A percentile compares a stretch with the other conserved stretches of the same genome.
These are phyloP conservation scores for Alopecurus myosuroides DNA, from an alignment of 176 grass and related monocot species.

Conservation along the genomic window DNA sequence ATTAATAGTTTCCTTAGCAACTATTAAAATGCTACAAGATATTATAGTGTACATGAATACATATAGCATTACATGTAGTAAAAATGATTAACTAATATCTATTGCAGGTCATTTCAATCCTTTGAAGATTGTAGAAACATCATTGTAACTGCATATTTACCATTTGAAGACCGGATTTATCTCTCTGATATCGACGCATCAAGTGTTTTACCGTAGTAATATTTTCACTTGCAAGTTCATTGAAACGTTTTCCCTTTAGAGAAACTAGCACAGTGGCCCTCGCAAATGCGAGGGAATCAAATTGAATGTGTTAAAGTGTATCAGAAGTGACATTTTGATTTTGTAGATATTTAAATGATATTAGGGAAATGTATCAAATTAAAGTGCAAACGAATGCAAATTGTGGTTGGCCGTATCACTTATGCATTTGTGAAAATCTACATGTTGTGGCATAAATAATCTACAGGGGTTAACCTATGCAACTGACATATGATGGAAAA, in stretches of 20 bases:
- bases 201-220: conserved; percentile 5
- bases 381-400: no score
- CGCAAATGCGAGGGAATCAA: no score
- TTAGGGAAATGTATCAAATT: no score
- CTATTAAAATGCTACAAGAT: not conserved
- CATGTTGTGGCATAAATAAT: no score
- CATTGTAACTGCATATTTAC: not conserved
- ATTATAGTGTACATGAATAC: not conserved
- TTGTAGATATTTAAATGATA: no score
- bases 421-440: no score
- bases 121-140: not conserved
- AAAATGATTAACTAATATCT: not conserved
- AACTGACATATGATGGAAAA: no score
- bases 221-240: not conserved
- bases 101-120: not conserved
- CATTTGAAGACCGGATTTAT: not conserved
- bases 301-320: no score
- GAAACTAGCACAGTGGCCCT: no score
- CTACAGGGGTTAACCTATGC: no score
- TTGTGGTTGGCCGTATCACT: no score
- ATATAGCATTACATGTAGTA: not conserved
- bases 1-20: not conserved
- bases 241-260: not conserved
- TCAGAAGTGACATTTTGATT: no score
- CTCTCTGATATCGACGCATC: not conserved